These are phyloP conservation scores for Flaveria brownii DNA, from an alignment of 129 eudicot genomes.

Conservation along the genomic window DNA sequence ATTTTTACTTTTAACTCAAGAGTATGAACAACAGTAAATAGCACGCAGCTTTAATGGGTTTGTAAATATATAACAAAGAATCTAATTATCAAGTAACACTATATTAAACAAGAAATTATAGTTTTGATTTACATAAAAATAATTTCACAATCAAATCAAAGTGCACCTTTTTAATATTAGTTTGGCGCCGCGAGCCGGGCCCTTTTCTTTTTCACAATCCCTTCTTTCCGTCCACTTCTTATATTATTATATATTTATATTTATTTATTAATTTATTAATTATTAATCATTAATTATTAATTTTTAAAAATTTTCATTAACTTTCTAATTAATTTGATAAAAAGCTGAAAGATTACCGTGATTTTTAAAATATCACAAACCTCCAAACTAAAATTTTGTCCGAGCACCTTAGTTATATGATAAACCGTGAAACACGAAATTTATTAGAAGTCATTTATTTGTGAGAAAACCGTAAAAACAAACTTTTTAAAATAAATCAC, in stretches of 20 bases:
- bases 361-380: not conserved
- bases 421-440: no score
- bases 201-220: conserved; percentile 29
- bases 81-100: not conserved
- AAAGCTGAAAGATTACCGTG: not conserved
- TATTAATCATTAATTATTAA: not conserved
- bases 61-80: not conserved
- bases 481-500: no score
- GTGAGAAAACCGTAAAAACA: no score
- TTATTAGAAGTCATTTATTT: no score
- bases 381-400: not conserved
- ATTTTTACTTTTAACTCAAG: not conserved
- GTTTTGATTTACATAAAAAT: not conserved
- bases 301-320: not conserved
- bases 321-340: not conserved
- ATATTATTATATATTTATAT: not conserved
- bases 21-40: not conserved
- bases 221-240: conserved; percentile 36
- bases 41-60: not conserved
- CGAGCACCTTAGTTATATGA: not conserved
- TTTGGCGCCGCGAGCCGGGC: conserved; percentile 41
- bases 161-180: not conserved
- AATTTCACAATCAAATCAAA: not conserved
- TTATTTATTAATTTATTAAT: not conserved
- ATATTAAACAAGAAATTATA: not conserved